Evolutionary conservation across 129 eudicot genomes (phyloP).

Genomic region (Flaveria linearis): DNA sequence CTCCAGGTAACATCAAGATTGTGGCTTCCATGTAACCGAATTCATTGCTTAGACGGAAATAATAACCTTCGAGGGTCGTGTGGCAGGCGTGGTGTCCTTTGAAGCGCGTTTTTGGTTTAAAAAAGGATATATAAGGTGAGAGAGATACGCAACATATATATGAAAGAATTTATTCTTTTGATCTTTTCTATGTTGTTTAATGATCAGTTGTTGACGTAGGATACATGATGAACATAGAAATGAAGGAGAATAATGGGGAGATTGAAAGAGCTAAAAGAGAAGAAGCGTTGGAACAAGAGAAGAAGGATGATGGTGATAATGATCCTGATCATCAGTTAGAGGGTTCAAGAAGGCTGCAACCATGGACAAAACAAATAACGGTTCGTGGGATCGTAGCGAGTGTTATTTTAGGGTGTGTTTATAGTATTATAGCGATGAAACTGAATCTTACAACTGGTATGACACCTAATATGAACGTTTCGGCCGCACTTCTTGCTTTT

Average conservation of each 20-base stretch:
- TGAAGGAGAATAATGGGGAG: conserved; percentile 42
- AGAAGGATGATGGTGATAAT: conserved; percentile 25
- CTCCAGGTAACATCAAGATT: conserved; percentile 21
- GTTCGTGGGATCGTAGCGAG: conserved; percentile 63
- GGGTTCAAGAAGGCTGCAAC: conserved; percentile 50
- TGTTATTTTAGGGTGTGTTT: conserved; percentile 54
- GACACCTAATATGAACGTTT: conserved; percentile 73
- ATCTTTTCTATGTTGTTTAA: conserved; percentile 15
- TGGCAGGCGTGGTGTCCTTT: not conserved
- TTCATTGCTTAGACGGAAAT: not conserved
- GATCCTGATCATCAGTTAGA: conserved; percentile 23
- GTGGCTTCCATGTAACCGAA: conserved; percentile 17
- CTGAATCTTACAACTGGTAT: conserved; percentile 77
- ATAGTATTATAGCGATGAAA: conserved; percentile 77
- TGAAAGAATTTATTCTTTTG: not conserved
- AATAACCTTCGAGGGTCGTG: conserved; percentile 20
- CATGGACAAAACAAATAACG: conserved; percentile 73
- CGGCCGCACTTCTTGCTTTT: conserved; percentile 81
- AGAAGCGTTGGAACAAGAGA: conserved; percentile 27
- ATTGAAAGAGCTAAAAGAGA: conserved; percentile 35
- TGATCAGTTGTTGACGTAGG: conserved; percentile 23
- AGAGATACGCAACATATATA: not conserved
- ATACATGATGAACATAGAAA: conserved; percentile 29
- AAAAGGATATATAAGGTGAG: conserved; percentile 22
- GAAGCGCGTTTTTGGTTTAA: conserved; percentile 18